These are phyloP conservation scores for Claviceps spartinae DNA, from an alignment of 2,329 filamentous ascomycete species.

Conservation along the genomic window DNA sequence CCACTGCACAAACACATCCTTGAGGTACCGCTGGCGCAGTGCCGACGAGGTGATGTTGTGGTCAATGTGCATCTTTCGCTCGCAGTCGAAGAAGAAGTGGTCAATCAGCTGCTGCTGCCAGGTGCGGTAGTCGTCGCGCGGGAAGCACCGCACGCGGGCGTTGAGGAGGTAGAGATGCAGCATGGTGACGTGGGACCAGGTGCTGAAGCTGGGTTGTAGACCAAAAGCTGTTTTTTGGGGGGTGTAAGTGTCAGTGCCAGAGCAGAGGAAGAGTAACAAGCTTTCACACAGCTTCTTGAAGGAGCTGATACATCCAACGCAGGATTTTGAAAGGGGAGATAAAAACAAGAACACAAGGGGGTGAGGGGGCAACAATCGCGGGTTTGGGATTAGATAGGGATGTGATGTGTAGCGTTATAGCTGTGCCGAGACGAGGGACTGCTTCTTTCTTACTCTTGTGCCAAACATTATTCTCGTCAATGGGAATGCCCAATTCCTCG, in stretches of 20 bases:
- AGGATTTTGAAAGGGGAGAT: no score
- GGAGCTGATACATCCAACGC: no score
- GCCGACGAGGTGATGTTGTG: slow-evolving; percentile 54
- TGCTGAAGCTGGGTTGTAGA: slow-evolving; percentile 77
- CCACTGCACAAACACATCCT: slow-evolving; percentile 91
- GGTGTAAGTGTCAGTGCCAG: no score
- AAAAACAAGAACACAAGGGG: neutral
- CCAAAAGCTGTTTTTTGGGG: slow-evolving; percentile 45
- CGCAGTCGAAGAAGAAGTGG: slow-evolving; percentile 86
- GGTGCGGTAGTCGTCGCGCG: slow-evolving; percentile 50
- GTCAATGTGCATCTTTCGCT: slow-evolving; percentile 68
- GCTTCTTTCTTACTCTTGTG: slow-evolving; percentile 47
- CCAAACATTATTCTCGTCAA: slow-evolving; percentile 39
- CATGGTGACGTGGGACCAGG: slow-evolving; percentile 93
- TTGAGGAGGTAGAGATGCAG: slow-evolving; percentile 90
- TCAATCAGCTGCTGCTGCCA: slow-evolving; percentile 89
- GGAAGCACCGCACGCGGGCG: slow-evolving; percentile 68
- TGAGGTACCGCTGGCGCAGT: slow-evolving; percentile 53
- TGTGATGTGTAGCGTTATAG: no score
- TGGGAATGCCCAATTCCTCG: slow-evolving; percentile 57
- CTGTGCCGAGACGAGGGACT: neutral
- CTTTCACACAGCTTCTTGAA: no score
- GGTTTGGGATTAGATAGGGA: slow-evolving; percentile 3
- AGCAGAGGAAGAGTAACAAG: neutral
- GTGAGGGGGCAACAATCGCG: neutral